A percentile compares a stretch with the other conserved stretches of the same genome.
These are phyloP conservation scores for Oryza meridionalis DNA, from an alignment of 176 grass and related monocot genomes.

Conservation along the genomic window DNA sequence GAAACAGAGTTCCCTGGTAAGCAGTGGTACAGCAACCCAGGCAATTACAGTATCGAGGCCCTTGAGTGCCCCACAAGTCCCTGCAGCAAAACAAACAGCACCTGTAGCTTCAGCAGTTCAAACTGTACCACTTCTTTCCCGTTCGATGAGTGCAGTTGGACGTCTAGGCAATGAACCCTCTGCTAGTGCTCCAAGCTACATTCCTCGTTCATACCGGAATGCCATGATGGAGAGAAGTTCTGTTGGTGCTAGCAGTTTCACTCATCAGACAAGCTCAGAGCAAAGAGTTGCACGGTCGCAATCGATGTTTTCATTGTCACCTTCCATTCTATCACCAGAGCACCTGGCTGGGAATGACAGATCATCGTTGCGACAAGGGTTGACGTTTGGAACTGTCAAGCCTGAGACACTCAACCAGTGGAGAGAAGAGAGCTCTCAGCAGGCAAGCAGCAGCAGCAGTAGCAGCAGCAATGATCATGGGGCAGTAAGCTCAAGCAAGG, in stretches of 20 bases:
- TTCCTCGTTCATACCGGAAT: slow-evolving; percentile 80
- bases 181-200: slow-evolving; percentile 59
- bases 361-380: slow-evolving; percentile 51
- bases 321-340: slow-evolving; percentile 47
- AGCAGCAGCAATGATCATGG: slow-evolving; percentile 25
- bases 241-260: slow-evolving; percentile 35
- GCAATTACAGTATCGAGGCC: slow-evolving; percentile 52
- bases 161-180: slow-evolving; percentile 69
- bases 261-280: slow-evolving; percentile 40
- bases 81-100: slow-evolving; percentile 53
- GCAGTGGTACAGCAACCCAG: slow-evolving; percentile 43
- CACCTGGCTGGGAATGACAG: slow-evolving; percentile 47
- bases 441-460: slow-evolving; percentile 42
- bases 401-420: slow-evolving; percentile 53
- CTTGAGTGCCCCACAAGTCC: slow-evolving; percentile 75
- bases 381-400: slow-evolving; percentile 72
- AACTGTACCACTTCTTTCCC: slow-evolving; percentile 58
- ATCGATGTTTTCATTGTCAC: slow-evolving; percentile 52
- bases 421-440: slow-evolving; percentile 53
- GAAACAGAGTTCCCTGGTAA: slow-evolving; percentile 40
- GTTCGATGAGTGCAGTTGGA: slow-evolving; percentile 74
- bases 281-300: slow-evolving; percentile 47
- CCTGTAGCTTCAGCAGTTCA: slow-evolving; percentile 57
- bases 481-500: slow-evolving; percentile 38
- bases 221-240: slow-evolving; percentile 82